Evolutionary conservation across 1,284 basidiomycete species (phyloP).

Genomic region (Malassezia cuniculi): DNA sequence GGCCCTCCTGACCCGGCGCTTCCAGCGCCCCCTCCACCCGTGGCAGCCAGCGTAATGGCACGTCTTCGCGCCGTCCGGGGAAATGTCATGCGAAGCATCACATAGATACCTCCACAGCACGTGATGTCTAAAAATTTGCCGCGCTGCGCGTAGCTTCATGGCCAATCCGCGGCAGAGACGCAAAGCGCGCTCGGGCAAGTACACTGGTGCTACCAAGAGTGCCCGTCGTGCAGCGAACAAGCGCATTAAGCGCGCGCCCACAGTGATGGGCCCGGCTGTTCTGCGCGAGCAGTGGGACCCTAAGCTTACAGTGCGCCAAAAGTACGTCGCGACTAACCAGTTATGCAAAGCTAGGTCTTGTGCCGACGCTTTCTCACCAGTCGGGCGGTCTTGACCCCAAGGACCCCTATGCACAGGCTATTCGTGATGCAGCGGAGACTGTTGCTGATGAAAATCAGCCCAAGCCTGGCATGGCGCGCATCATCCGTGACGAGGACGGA

Average conservation of each 20-base stretch:
- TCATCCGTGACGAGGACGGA: conserved; percentile 69
- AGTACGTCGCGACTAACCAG: conserved; percentile 56
- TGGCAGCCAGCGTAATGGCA: neutral
- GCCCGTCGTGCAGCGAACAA: conserved; percentile 62
- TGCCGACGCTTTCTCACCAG: conserved; percentile 45
- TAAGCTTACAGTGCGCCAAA: conserved; percentile 78
- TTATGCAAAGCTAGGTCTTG: conserved; percentile 64
- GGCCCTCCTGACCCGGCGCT: too few relatives aligned
- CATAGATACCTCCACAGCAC: neutral
- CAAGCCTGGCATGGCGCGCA: conserved; percentile 64
- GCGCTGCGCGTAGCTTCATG: conserved; percentile 50
- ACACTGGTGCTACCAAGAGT: conserved; percentile 51
- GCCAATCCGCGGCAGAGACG: conserved; percentile 80
- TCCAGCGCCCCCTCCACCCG: neutral
- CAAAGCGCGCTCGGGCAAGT: conserved; percentile 57
- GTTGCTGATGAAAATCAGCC: neutral
- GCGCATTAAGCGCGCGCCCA: conserved; percentile 49
- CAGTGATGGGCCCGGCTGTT: conserved; percentile 67
- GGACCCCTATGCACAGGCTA: conserved; percentile 11
- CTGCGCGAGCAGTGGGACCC: conserved; percentile 79
- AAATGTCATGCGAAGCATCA: neutral
- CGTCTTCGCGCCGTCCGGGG: too few relatives aligned
- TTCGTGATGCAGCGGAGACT: neutral
- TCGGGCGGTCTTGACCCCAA: conserved; percentile 19
- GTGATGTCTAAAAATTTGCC: neutral